Conservation (phyloP, 352 stramenopile genomes). For the Pythium folliculosum region DNA sequence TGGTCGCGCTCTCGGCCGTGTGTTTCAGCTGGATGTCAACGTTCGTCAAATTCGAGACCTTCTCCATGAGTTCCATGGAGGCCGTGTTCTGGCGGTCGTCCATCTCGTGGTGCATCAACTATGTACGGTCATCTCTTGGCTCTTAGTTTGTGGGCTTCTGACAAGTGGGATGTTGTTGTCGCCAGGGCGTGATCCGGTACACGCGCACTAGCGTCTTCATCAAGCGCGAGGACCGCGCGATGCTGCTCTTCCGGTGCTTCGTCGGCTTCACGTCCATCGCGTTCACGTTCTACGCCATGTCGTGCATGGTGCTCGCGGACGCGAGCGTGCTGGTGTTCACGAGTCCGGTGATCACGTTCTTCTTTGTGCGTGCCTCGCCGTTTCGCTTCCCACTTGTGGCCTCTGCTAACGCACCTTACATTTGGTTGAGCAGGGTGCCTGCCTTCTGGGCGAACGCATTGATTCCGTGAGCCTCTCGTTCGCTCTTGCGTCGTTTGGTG, state of each 20-base stretch:
- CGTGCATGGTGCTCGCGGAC: constrained; percentile 79
- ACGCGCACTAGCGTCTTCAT: constrained; percentile 53
- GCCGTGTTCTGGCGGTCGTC: constrained; percentile 80
- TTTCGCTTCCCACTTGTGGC: neutral
- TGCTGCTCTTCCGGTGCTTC: constrained; percentile 68
- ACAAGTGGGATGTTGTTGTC: neutral
- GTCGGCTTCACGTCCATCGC: constrained; percentile 71
- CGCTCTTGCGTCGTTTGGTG: constrained; percentile 36
- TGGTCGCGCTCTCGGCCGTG: constrained; percentile 68
- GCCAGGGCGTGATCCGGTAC: constrained; percentile 38
- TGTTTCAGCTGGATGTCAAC: constrained; percentile 86
- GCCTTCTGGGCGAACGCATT: constrained; percentile 36
- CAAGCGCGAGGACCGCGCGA: constrained; percentile 42
- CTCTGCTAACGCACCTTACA: neutral
- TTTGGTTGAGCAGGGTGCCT: constrained; percentile 21
- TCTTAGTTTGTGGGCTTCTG: constrained; percentile 13
- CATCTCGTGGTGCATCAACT: constrained; percentile 57
- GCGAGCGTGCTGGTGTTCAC: constrained; percentile 77
- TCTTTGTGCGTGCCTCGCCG: constrained; percentile 44
- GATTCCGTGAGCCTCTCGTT: constrained; percentile 31
- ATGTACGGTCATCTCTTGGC: constrained; percentile 33
- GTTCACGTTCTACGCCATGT: constrained; percentile 76
- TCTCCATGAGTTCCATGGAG: constrained; percentile 74
- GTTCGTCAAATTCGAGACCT: constrained; percentile 76
- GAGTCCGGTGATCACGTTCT: constrained; percentile 69